These are phyloP conservation scores for Colletotrichum tamarilloi DNA, from an alignment of 2,329 filamentous ascomycete species.

Conservation along the genomic window DNA sequence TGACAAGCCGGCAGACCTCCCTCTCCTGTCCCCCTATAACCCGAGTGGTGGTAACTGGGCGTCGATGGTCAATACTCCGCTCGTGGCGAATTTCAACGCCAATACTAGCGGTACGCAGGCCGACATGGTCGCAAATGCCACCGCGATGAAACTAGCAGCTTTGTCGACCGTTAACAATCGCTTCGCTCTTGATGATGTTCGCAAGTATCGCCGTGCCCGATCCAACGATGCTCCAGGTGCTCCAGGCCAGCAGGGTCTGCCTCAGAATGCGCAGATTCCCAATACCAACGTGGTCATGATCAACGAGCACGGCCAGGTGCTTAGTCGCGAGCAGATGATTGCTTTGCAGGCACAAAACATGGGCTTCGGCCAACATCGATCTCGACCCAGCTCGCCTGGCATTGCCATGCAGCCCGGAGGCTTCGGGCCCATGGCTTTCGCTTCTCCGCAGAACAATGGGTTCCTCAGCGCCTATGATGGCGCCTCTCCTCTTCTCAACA, in stretches of 20 bases:
- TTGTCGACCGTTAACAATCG: constrained; percentile 98
- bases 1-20: constrained; percentile 78
- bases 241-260: constrained; percentile 22
- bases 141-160: constrained; percentile 97
- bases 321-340: constrained; percentile 87
- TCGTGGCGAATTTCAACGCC: constrained; percentile 85
- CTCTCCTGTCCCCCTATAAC: constrained; percentile 86
- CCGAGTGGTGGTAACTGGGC: constrained; percentile 93
- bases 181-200: constrained; percentile 94
- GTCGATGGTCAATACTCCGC: constrained; percentile 97
- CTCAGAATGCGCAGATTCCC: constrained; percentile 64
- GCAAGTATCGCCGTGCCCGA: constrained; percentile 91
- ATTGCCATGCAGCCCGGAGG: constrained; percentile 77
- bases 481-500: constrained; percentile 74
- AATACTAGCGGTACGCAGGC: constrained; percentile 74
- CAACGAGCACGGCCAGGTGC: constrained; percentile 89
- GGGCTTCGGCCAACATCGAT: constrained; percentile 76
- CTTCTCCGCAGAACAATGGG: constrained; percentile 93
- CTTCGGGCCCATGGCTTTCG: constrained; percentile 76
- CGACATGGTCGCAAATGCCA: constrained; percentile 98
- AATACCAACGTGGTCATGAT: constrained; percentile 90
- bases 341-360: constrained; percentile 77
- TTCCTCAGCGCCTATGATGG: constrained; percentile 91
- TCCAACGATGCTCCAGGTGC: constrained; percentile 82
- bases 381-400: constrained; percentile 89